phyloP scores from a whole-genome alignment of 192 early-diverging fungal species.

The Mycoemilia scoparia region DNA sequence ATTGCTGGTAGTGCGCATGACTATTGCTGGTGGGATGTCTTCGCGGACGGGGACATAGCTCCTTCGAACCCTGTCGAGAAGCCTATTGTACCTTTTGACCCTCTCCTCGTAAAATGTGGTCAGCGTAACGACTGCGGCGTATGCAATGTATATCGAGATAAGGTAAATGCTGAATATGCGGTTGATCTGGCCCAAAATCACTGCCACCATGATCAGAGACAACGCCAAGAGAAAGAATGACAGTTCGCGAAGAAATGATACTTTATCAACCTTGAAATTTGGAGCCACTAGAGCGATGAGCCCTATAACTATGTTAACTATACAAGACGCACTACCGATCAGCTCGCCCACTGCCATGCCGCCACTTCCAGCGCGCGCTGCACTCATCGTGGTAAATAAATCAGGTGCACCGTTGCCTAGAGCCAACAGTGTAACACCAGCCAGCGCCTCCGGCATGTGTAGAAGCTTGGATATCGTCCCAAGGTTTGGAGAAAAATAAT shows the following conservation, averaged over 20 bases:
- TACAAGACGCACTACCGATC: conserved; percentile 72
- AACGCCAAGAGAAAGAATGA: conserved; percentile 42
- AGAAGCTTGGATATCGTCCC: conserved; percentile 54
- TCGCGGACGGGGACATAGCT: not conserved
- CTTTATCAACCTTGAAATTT: conserved; percentile 37
- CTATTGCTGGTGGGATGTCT: not conserved
- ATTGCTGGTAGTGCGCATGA: not conserved
- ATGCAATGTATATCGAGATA: conserved; percentile 21
- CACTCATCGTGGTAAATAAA: conserved; percentile 73
- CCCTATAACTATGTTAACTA: conserved; percentile 67
- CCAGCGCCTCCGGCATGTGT: conserved; percentile 66
- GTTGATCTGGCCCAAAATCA: conserved; percentile 11
- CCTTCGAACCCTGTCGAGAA: not conserved
- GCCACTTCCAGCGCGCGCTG: conserved; percentile 46
- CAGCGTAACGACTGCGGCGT: conserved; percentile 20
- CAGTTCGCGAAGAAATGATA: conserved; percentile 65
- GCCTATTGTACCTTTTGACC: not conserved
- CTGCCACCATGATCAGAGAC: conserved; percentile 12
- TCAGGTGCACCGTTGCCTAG: conserved; percentile 88
- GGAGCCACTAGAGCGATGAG: conserved; percentile 64
- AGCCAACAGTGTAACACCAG: conserved; percentile 60
- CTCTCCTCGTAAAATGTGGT: conserved; percentile 24
- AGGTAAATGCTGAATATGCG: conserved; percentile 14
- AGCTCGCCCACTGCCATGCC: conserved; percentile 80
- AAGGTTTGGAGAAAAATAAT: conserved; percentile 80